phyloP scores from a whole-genome alignment of 1,284 basidiomycete species.

The Pseudozyma sp. region DNA sequence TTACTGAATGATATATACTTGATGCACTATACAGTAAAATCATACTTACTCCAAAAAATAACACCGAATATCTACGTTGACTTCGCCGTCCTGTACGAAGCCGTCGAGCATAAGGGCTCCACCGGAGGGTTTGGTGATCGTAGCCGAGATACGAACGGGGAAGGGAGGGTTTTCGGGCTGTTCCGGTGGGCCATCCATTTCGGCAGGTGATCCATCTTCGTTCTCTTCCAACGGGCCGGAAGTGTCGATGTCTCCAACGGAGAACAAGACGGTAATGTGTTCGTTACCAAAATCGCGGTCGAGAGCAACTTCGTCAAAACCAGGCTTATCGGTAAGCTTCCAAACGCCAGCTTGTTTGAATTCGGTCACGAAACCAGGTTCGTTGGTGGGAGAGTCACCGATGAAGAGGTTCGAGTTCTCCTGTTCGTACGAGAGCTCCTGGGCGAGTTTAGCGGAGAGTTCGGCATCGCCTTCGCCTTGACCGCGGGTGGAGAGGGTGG shows the following conservation, averaged over 20 bases:
- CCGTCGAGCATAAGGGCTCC: slow-evolving; percentile 66
- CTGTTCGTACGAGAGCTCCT: slow-evolving; percentile 88
- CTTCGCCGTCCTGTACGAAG: slow-evolving; percentile 76
- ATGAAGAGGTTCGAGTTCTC: slow-evolving; percentile 70
- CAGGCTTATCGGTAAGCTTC: slow-evolving; percentile 79
- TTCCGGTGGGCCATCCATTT: slow-evolving; percentile 49
- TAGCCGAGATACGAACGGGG: slow-evolving; percentile 82
- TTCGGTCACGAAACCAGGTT: slow-evolving; percentile 81
- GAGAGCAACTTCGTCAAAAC: slow-evolving; percentile 85
- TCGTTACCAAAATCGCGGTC: slow-evolving; percentile 90
- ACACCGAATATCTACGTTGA: slow-evolving; percentile 89
- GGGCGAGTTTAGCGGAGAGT: slow-evolving; percentile 80
- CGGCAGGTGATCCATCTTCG: slow-evolving; percentile 70
- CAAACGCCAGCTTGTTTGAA: slow-evolving; percentile 83
- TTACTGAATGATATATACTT: no score
- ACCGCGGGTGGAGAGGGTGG: slow-evolving; percentile 10
- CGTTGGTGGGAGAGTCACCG: slow-evolving; percentile 63
- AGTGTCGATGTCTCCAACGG: slow-evolving; percentile 65
- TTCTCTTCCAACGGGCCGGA: slow-evolving; percentile 63
- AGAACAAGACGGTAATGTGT: slow-evolving; percentile 69
- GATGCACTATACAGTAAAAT: no score
- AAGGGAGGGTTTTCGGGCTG: slow-evolving; percentile 65
- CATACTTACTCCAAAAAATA: no score
- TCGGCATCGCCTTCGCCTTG: slow-evolving; percentile 76
- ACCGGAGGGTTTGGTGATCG: slow-evolving; percentile 80